Evolutionary conservation across 2,329 filamentous ascomycete species (phyloP).

Genomic region (Colletotrichum godetiae): DNA sequence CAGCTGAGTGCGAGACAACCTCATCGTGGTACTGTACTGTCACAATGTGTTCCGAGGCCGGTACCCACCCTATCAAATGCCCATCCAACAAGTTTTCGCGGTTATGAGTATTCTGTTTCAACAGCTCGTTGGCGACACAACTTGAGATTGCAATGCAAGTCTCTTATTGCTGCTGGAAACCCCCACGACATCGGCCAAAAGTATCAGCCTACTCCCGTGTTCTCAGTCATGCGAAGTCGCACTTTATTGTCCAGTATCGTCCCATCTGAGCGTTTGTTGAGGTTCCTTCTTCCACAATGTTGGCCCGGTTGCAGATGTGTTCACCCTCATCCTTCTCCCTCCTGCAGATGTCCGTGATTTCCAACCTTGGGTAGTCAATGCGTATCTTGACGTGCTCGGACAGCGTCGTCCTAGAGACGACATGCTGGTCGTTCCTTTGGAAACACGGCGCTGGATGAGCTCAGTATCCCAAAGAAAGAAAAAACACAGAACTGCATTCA

Average conservation of each 20-base stretch:
- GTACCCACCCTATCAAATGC: neutral
- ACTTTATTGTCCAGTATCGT: neutral
- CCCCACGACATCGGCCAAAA: neutral
- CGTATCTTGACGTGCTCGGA: neutral
- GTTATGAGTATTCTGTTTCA: neutral
- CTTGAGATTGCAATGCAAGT: neutral
- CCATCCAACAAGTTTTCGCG: neutral
- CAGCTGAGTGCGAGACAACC: neutral
- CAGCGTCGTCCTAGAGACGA: neutral
- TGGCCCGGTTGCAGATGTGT: neutral
- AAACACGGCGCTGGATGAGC: neutral
- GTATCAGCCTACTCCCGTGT: neutral
- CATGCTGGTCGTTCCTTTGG: too few species aligned
- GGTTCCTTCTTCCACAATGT: neutral
- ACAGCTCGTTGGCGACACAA: slow-evolving; percentile 2
- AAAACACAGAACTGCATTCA: neutral
- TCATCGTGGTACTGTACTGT: neutral
- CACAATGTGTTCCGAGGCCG: neutral
- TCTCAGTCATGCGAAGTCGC: neutral
- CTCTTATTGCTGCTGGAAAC: neutral
- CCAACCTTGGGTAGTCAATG: neutral
- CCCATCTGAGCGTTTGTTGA: neutral
- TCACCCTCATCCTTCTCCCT: neutral
- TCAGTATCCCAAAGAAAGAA: neutral
- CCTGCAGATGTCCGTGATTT: neutral